Conservation (phyloP, 352 stramenopile genomes). For the Globisporangium nodosum region DNA sequence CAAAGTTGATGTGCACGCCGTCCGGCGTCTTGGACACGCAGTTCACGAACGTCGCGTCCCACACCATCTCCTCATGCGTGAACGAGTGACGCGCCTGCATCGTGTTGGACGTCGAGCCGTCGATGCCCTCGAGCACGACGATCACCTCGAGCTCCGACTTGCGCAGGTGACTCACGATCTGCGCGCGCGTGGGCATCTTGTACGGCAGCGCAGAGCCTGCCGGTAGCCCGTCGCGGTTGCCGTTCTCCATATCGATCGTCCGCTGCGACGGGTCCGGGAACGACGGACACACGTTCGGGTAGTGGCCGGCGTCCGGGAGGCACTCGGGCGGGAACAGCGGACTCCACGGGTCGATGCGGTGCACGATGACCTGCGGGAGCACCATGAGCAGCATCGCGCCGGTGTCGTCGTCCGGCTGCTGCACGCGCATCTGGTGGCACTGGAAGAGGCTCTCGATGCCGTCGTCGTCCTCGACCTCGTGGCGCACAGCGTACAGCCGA, state of each 20-base stretch:
- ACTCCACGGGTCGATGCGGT: constrained; percentile 84
- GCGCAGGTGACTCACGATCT: constrained; percentile 68
- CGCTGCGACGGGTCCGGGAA: constrained; percentile 76
- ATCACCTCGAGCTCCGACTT: constrained; percentile 74
- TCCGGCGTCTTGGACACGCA: constrained; percentile 56
- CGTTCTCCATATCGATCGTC: constrained; percentile 77
- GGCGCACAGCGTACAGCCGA: constrained; percentile 75
- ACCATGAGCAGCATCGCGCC: constrained; percentile 81
- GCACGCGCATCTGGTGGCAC: constrained; percentile 83
- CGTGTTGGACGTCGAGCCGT: constrained; percentile 82
- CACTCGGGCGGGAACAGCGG: constrained; percentile 79
- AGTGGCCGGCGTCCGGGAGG: constrained; percentile 33
- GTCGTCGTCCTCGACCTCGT: constrained; percentile 52
- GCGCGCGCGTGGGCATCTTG: constrained; percentile 57
- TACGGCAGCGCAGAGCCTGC: constrained; percentile 18
- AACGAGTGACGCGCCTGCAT: constrained; percentile 85
- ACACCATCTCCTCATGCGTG: constrained; percentile 74
- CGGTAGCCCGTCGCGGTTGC: constrained; percentile 61
- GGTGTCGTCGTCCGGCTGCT: constrained; percentile 82
- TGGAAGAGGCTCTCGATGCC: constrained; percentile 61
- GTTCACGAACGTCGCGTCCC: constrained; percentile 71
- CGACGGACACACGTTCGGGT: constrained; percentile 43
- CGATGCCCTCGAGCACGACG: constrained; percentile 78
- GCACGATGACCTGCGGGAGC: constrained; percentile 73
- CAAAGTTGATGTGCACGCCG: constrained; percentile 72